A percentile compares a stretch with the other conserved stretches of the same genome.
phyloP scores from a whole-genome alignment of 2,329 filamentous ascomycete species.

The Elsinoe fawcettii region DNA sequence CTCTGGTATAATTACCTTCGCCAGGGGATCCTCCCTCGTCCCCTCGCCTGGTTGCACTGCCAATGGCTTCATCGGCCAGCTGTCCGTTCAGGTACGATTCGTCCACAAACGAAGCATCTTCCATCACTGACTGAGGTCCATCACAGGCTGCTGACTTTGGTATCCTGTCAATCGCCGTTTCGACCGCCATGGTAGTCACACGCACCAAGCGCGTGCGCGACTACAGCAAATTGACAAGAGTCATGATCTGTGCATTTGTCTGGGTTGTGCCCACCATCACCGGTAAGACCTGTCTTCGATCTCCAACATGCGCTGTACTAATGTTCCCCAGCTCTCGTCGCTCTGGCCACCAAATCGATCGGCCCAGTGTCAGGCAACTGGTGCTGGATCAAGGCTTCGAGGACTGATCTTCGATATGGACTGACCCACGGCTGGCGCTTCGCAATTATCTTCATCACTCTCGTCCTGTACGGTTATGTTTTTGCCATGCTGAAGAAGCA shows the following conservation, averaged over 20 bases:
- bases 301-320: background rate
- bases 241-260: conserved; percentile 32
- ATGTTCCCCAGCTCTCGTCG: conserved; percentile 18
- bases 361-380: conserved; percentile 41
- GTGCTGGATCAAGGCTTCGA: conserved; percentile 40
- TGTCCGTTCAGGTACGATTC: conserved; percentile 35
- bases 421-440: conserved; percentile 42
- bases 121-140: background rate
- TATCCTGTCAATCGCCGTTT: conserved; percentile 40
- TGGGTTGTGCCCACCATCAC: conserved; percentile 38
- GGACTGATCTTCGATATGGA: conserved; percentile 37
- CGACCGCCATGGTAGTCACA: conserved; percentile 36
- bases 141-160: conserved; percentile 31
- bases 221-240: conserved; percentile 24
- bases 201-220: conserved; percentile 31
- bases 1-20: conserved; percentile 34
- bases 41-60: conserved; percentile 32
- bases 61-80: conserved; percentile 41
- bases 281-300: conserved; percentile 21
- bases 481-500: conserved; percentile 30
- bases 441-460: conserved; percentile 35
- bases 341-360: conserved; percentile 27
- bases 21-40: conserved; percentile 23
- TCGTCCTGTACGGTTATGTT: conserved; percentile 38
- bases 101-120: no score